phyloP scores from a whole-genome alignment of 495 filamentous ascomycete species.

The Pseudomonodictys pantanalensis region DNA sequence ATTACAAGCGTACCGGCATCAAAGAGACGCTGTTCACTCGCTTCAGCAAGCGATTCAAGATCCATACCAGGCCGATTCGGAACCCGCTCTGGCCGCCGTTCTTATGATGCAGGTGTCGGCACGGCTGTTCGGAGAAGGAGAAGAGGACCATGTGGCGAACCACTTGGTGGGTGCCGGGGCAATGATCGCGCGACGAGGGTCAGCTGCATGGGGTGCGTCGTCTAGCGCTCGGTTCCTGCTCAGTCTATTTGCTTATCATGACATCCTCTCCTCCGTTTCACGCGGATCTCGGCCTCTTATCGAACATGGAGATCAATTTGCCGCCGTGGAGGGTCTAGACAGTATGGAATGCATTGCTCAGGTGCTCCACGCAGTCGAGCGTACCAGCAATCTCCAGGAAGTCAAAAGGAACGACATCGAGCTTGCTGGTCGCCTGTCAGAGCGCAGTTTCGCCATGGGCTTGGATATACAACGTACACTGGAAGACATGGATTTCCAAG shows the following conservation, averaged over 20 bases:
- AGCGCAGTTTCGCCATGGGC: no score
- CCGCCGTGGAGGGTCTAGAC: background rate
- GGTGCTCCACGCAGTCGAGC: background rate
- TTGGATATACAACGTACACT: no score
- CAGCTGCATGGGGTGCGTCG: background rate
- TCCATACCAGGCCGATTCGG: background rate
- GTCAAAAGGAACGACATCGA: background rate
- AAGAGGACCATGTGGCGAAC: slow-evolving; percentile 1
- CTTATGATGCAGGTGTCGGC: slow-evolving; percentile 10
- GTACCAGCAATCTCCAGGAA: background rate
- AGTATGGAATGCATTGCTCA: background rate
- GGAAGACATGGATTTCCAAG: background rate
- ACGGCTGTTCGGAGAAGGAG: background rate
- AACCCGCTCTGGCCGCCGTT: slow-evolving; percentile 1
- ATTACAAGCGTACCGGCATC: background rate
- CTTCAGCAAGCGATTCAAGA: background rate
- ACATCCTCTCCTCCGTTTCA: slow-evolving; percentile 4
- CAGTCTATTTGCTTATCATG: slow-evolving; percentile 8
- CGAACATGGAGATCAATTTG: background rate
- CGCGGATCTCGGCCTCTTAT: background rate
- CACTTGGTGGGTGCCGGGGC: background rate
- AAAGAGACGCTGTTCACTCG: background rate
- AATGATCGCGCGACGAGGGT: background rate
- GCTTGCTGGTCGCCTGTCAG: no score
- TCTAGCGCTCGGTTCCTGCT: slow-evolving; percentile 1